Conservation (phyloP, 2,329 filamentous ascomycete species). For the Gliomastix tumulicola region DNA sequence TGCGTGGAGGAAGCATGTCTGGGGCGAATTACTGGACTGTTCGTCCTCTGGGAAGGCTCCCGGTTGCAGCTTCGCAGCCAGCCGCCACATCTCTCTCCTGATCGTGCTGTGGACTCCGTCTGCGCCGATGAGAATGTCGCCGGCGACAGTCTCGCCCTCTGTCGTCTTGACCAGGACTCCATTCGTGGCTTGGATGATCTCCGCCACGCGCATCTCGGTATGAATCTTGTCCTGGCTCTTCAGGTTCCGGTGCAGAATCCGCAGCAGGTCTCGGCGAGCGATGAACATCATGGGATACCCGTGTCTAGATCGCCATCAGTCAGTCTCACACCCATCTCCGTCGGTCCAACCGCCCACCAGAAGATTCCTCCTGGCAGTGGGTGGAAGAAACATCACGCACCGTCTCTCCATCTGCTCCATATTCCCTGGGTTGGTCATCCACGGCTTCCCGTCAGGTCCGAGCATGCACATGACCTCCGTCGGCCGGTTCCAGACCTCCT, state of each 20-base stretch:
- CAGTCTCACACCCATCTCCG: too few species aligned
- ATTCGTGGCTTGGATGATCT: background rate
- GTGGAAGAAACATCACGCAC: too few species aligned
- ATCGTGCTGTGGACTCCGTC: slow-evolving; percentile 1
- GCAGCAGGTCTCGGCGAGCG: background rate
- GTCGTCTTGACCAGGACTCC: background rate
- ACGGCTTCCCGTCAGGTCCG: too few species aligned
- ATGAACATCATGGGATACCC: background rate
- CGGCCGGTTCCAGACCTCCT: too few species aligned
- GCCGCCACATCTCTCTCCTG: background rate
- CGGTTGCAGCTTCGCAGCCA: background rate
- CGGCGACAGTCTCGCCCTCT: background rate
- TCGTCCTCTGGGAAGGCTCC: background rate
- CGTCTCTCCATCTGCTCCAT: too few species aligned
- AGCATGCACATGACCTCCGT: too few species aligned
- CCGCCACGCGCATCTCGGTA: background rate
- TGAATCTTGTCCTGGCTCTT: background rate
- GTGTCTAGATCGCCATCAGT: background rate
- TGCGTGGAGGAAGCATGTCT: too few species aligned
- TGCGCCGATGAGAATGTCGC: background rate
- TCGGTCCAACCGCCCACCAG: too few species aligned
- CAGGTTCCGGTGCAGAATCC: background rate
- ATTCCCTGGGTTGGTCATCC: too few species aligned
- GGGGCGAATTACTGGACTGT: too few species aligned
- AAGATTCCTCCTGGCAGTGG: too few species aligned